Evolutionary conservation across 116 monocot species (phyloP), one percentile per base, ranked within the genome.

Genomic region (Posidonia oceanica): DNA sequence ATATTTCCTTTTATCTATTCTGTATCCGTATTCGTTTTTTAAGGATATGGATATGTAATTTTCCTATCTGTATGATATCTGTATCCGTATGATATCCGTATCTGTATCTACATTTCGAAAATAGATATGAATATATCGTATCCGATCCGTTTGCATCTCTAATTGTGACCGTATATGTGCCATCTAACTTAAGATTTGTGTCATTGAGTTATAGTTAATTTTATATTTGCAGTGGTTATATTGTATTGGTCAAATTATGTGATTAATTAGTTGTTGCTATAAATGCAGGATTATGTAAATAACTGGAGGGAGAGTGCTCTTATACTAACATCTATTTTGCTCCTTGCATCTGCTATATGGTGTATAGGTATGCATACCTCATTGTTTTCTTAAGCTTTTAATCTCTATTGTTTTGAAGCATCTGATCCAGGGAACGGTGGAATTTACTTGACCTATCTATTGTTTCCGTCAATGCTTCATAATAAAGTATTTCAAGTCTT

Each of bases 311-410:
- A 39, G 40, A 89, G 71, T 67, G 83, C 92, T 68, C 87, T 92
- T 67, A 81, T 83, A 63, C 68, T 97, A 69, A 97, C 97, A 61
- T 92, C 97, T 38, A 48, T 97, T 78, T 76, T 97, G 14, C 92
- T 97, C 78, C 72, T 97, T 77, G 87, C 97, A 37, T 67, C 97
- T 69, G 80, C 23, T 17, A 52, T 97, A 71, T 97, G 97, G 97
- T 83, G 63, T 72, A 67, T 87, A 77, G 97, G 97, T 97, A 85
- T 54, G 73, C 67, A 23, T 51, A 36, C 20, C 21, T 53, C 68
- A 17, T 22, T 53, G 4, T 52, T 7, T 37, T 68, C 48, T 53
- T 39, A 17, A 40, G 61, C 14, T n/a, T 10, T 21, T 39, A 36
- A 29, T 29, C 29, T 29, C 1, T 29, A 0, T 29, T 29, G 52